These are phyloP conservation scores for Didymella glomerata DNA, from an alignment of 2,329 filamentous ascomycete genomes.

Conservation along the genomic window DNA sequence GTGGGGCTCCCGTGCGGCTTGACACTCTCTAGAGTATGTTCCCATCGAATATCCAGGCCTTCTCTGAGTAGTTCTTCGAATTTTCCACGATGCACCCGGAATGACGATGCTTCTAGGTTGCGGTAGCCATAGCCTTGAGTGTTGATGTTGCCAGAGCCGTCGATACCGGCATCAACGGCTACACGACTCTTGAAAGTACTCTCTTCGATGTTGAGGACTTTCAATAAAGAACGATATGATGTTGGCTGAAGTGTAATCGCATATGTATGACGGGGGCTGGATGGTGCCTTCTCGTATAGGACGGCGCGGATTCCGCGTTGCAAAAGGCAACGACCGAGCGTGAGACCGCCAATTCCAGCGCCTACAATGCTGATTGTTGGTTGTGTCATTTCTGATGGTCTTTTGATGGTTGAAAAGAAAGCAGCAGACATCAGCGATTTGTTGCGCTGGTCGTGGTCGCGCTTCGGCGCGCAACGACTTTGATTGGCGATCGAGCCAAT, in stretches of 20 bases:
- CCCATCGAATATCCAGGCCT: constrained; percentile 50
- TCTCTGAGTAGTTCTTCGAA: constrained; percentile 49
- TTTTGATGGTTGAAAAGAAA: neutral
- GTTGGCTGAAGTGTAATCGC: constrained; percentile 51
- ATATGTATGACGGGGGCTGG: constrained; percentile 45
- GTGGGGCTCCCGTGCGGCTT: no score
- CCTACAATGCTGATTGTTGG: constrained; percentile 49
- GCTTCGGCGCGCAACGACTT: constrained; percentile 7
- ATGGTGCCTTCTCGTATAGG: constrained; percentile 47
- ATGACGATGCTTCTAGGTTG: constrained; percentile 22
- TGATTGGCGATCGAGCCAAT: constrained; percentile 16
- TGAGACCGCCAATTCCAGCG: constrained; percentile 57
- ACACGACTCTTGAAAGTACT: constrained; percentile 40
- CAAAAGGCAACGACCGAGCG: constrained; percentile 49
- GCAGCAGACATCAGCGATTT: neutral
- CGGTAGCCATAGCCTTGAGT: constrained; percentile 18
- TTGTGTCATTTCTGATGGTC: constrained; percentile 40
- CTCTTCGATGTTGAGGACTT: constrained; percentile 45
- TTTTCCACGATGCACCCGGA: constrained; percentile 49
- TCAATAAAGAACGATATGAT: constrained; percentile 46
- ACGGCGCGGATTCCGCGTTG: constrained; percentile 41
- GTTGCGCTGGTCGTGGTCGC: neutral
- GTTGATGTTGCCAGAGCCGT: constrained; percentile 34
- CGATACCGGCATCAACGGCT: constrained; percentile 42
- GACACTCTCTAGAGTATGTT: constrained; percentile 31